phyloP scores from a whole-genome alignment of 2,329 filamentous ascomycete species.

The Stachybotrys chlorohalonatus region DNA sequence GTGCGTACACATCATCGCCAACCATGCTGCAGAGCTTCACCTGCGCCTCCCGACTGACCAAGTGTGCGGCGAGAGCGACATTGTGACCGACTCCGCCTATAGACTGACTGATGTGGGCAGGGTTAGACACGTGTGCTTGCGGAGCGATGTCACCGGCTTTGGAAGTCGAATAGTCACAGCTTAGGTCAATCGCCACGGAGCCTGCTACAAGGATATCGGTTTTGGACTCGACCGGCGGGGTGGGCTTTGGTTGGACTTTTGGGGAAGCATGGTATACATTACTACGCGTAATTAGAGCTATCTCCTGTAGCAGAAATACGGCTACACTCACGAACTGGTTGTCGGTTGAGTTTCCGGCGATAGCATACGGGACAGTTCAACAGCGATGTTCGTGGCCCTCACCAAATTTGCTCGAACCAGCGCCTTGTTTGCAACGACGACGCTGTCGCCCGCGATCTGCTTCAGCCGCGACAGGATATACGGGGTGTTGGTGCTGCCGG shows the following conservation, averaged over 20 bases:
- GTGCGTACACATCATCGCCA: slow-evolving; percentile 61
- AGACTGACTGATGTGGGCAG: slow-evolving; percentile 68
- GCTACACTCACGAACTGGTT: slow-evolving; percentile 27
- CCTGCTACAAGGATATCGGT: slow-evolving; percentile 78
- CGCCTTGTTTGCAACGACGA: slow-evolving; percentile 65
- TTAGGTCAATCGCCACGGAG: slow-evolving; percentile 80
- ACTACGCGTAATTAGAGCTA: slow-evolving; percentile 27
- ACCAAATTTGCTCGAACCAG: slow-evolving; percentile 45
- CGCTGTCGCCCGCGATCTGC: slow-evolving; percentile 64
- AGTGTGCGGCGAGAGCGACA: slow-evolving; percentile 74
- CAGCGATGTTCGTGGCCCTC: slow-evolving; percentile 44
- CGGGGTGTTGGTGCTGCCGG: slow-evolving; percentile 73
- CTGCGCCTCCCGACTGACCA: slow-evolving; percentile 46
- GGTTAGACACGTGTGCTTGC: slow-evolving; percentile 73
- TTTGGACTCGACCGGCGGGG: slow-evolving; percentile 9
- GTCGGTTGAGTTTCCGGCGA: slow-evolving; percentile 15
- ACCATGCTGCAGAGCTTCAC: slow-evolving; percentile 74
- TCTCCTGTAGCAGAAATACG: slow-evolving; percentile 10
- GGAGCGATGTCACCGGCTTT: slow-evolving; percentile 26
- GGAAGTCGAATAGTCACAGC: slow-evolving; percentile 58
- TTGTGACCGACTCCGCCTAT: slow-evolving; percentile 91
- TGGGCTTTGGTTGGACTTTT: not conserved
- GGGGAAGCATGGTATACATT: slow-evolving; percentile 12
- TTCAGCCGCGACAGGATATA: slow-evolving; percentile 74
- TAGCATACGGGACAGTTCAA: slow-evolving; percentile 39